Evolutionary conservation across 208 protist species (phyloP), one percentile per base, ranked within the genome.

Genomic region (Giardia duodenalis): DNA sequence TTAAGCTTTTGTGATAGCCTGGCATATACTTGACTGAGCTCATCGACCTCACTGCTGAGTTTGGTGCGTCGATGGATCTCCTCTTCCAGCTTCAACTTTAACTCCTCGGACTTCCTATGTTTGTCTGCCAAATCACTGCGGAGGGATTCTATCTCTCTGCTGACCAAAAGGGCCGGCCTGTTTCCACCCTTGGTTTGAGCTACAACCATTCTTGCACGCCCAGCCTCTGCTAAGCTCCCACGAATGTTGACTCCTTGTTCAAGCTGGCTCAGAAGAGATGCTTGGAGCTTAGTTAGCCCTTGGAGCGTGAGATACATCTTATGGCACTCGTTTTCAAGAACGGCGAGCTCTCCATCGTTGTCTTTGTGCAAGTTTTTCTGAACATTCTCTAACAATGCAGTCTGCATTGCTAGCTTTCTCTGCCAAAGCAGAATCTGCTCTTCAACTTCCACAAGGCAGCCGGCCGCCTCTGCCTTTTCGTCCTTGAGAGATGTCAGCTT

Each of bases 401-500:
- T 47, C n/a, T 91, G 44, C 2, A 91, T 91, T n/a, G 44, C 1
- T 4, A 91, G 44, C 44, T 91, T 91, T 1, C 88, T 0, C n/a
- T 91, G 44, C 88, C 88, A 91, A n/a, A 91, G 88, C 46, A 67
- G n/a, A 30, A 91, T 91, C 45, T 91, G 45, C 46, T 91, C 88
- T n/a, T 91, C 88, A 2, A 91, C 88, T n/a, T 91, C 88, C 2
- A 91, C 47, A 47, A 91, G 44, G n/a, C 1, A 91, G 4, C 42
- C 88, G 2, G 88, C 2, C 2, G 1, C 2, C 2, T 91, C 88
- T 45, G 1, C 10, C 44, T 91, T 91, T n/a, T 91, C 88, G 30
- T 48, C 88, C 1, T 47, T 91, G 4, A 2, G 1, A 1, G 4
- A 1, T 42, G 4, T n/a, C 0, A 91, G 4, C 2, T 91, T 47